Evolutionary conservation across 768 basidiomycete genomes (phyloP), one percentile per base, ranked within the genome.

Genomic region (Podaxis sp.): DNA sequence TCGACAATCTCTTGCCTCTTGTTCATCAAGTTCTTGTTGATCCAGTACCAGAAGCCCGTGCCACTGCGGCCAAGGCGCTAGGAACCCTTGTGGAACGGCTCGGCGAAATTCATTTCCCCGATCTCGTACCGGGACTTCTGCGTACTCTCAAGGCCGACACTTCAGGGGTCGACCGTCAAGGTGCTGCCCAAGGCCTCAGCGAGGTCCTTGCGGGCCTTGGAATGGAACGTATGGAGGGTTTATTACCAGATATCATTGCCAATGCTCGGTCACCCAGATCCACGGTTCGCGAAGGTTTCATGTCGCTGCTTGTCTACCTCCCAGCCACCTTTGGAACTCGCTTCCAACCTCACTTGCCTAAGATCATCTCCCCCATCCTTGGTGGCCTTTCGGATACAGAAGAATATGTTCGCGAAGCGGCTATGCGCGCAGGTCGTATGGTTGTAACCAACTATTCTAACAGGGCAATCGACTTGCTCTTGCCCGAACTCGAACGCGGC

Each of bases 401-500:
- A 68, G 97, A 98, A 77, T 95, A 91, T 70, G 97, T 99, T 10
- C 84, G 96, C 26, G 96, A 99, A 66, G 96, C 96, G 11, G 95
- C 96, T 4, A 98, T 99, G 96, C 87, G 93, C 38, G 96, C 96
- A n/a, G 96, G 96, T 62, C 83, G 97, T 66, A 99, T 99, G 95
- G 90, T 99, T 66, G 92, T 99, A 66, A 89, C 87, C 63, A 97
- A 96, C 73, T 98, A 99, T 78, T 91, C 95, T 11, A 86, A 68
- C 70, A 92, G 87, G 71, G 96, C 96, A 4, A 93, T 99, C 61
- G 96, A 99, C 66, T 80, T 99, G 24, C 81, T 99, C 20, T 78
- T 99, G 7, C 97, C 96, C 0, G 95, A 98, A 74, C 85, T 99
- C 41, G 95, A 99, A 73, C 85, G 82, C 38, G 95, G 95, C 0